phyloP scores from a whole-genome alignment of 2,329 filamentous ascomycete species.

The Onygenales sp. region DNA sequence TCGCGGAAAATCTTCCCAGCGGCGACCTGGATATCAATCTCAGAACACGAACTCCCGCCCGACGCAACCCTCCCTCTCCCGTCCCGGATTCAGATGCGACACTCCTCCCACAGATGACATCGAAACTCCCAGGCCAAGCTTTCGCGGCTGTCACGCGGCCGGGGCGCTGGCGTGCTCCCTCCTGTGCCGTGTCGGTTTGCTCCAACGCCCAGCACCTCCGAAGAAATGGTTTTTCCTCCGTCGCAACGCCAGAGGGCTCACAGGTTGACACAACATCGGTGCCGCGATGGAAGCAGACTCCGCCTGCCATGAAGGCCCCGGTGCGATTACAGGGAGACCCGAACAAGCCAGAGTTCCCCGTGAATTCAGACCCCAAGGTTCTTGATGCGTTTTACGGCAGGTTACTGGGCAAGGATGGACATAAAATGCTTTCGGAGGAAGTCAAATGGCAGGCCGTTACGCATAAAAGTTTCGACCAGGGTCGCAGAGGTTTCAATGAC shows the following conservation, averaged over 20 bases:
- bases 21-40: not conserved
- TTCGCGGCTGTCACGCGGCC: slow-evolving; percentile 12
- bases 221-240: slow-evolving; percentile 20
- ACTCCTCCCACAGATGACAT: slow-evolving; percentile 8
- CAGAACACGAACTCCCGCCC: not conserved
- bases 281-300: slow-evolving; percentile 64
- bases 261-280: slow-evolving; percentile 25
- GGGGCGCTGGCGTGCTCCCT: slow-evolving; percentile 16
- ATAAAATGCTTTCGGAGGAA: slow-evolving; percentile 72
- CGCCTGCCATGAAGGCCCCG: slow-evolving; percentile 58
- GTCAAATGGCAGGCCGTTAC: slow-evolving; percentile 95
- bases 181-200: slow-evolving; percentile 13
- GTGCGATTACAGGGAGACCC: slow-evolving; percentile 37
- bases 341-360: slow-evolving; percentile 40
- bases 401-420: slow-evolving; percentile 64
- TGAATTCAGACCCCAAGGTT: slow-evolving; percentile 65
- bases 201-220: slow-evolving; percentile 13
- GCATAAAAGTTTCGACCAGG: slow-evolving; percentile 97
- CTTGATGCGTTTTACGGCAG: slow-evolving; percentile 70
- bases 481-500: slow-evolving; percentile 88
- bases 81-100: not conserved
- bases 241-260: slow-evolving; percentile 16
- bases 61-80: not conserved
- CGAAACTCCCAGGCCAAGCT: slow-evolving; percentile 9
- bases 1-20: slow-evolving; percentile 6